Evolutionary conservation across 805 yeast species (phyloP).

Genomic region (Wickerhamiella azyma): DNA sequence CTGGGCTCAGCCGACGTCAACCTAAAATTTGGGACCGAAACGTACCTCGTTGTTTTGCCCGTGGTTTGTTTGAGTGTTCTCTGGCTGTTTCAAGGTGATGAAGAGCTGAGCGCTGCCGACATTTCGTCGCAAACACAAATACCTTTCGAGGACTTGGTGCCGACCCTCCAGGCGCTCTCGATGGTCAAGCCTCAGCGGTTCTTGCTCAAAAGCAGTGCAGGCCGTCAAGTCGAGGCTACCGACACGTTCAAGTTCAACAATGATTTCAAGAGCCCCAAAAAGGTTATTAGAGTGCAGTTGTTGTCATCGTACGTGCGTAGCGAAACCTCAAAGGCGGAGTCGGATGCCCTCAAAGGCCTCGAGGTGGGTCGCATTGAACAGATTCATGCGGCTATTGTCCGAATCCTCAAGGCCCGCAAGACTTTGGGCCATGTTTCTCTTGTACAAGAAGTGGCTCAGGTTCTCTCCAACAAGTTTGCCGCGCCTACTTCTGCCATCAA

Average conservation of each 20-base stretch:
- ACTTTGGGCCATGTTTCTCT: constrained; percentile 60
- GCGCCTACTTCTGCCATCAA: constrained; percentile 78
- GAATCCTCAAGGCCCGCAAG: constrained; percentile 91
- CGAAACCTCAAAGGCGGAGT: constrained; percentile 43
- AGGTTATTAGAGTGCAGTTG: constrained; percentile 52
- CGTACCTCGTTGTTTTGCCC: constrained; percentile 70
- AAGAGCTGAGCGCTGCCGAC: constrained; percentile 41
- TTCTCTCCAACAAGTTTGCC: constrained; percentile 63
- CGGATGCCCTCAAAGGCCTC: constrained; percentile 61
- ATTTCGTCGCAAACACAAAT: constrained; percentile 54
- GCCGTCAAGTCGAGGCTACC: constrained; percentile 22
- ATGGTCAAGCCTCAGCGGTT: constrained; percentile 71
- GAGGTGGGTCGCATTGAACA: constrained; percentile 70
- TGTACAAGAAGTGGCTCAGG: constrained; percentile 75
- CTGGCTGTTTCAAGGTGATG: constrained; percentile 50
- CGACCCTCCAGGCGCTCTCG: constrained; percentile 72
- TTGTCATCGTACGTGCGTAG: constrained; percentile 56
- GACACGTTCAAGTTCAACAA: constrained; percentile 56
- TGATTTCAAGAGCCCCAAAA: constrained; percentile 32
- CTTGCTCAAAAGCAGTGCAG: constrained; percentile 49
- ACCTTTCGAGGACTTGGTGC: constrained; percentile 54
- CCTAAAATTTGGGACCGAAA: constrained; percentile 49
- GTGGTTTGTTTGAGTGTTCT: constrained; percentile 69
- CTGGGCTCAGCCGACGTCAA: constrained; percentile 73
- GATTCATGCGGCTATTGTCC: constrained; percentile 82